A percentile compares a stretch with the other conserved stretches of the same genome.
Evolutionary conservation across 345 rosid genomes (phyloP).

Genomic region (Corchorus olitorius): DNA sequence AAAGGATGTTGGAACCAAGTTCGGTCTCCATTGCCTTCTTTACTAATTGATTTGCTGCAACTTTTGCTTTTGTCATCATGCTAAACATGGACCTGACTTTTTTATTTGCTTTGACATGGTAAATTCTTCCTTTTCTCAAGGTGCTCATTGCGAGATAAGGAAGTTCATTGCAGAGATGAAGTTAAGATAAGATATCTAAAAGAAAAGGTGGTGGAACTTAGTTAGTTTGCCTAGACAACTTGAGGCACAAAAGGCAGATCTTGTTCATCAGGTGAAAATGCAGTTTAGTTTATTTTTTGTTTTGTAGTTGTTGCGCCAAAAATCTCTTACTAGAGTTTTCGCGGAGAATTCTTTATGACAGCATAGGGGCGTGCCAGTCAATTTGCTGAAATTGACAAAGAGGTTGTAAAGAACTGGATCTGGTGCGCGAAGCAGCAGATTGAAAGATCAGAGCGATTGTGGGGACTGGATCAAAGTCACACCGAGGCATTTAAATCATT

Average conservation of each 20-base stretch:
- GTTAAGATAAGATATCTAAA: conserved; percentile 76
- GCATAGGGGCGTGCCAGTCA: too few relatives aligned
- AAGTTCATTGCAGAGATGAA: conserved; percentile 76
- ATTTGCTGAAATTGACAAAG: too few relatives aligned
- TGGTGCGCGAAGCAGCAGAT: too few relatives aligned
- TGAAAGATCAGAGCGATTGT: too few relatives aligned
- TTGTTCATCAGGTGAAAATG: conserved; percentile 61
- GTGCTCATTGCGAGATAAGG: conserved; percentile 81
- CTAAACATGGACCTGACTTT: neutral
- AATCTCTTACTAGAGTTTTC: too few relatives aligned
- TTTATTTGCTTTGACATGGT: neutral
- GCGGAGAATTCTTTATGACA: too few relatives aligned
- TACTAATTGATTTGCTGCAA: neutral
- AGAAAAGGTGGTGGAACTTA: conserved; percentile 68
- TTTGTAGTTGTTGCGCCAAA: too few relatives aligned
- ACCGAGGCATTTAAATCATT: too few relatives aligned
- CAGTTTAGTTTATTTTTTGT: conserved; percentile 47
- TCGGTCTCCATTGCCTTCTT: conserved; percentile 46
- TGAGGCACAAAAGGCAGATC: conserved; percentile 68
- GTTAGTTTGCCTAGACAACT: conserved; percentile 55
- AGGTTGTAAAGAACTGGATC: too few relatives aligned
- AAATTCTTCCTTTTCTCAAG: conserved; percentile 39
- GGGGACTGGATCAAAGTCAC: too few relatives aligned
- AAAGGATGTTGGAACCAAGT: conserved; percentile 98
- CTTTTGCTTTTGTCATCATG: neutral